Evolutionary conservation across 2,329 filamentous ascomycete genomes (phyloP), one percentile per base, ranked within the genome.

Genomic region (Emmonsia crescens): DNA sequence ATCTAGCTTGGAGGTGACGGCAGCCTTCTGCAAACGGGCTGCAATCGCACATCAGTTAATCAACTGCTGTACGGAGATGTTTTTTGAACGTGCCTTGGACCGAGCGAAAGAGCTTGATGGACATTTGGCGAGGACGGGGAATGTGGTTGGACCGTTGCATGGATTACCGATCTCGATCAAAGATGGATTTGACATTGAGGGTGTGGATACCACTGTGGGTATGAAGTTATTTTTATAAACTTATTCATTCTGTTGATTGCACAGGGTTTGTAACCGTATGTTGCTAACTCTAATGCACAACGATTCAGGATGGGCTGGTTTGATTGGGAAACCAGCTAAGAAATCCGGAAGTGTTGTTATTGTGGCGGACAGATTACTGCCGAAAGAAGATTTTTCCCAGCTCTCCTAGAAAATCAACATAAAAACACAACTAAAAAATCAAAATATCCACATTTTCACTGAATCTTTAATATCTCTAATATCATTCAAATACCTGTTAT

Each of bases 121-220:
- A 16, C 49, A 67, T 60, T 61, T 60, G 56, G 64, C 55, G 49
- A 59, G 31, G 56, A 65, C 60, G 10, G 67, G 68, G 9, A 65
- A 67, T 44, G 55, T 63, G 2, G 42, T 67, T 48, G 68, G 68
- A 4, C 69, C 69, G 19, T 62, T 70, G 56, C 68, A 70, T 55
- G 69, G 68, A 38, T 63, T 71, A 36, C 68, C 68, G 2, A 62
- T 70, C 52, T 69, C 67, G 54, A 51, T 71, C 33, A 70, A 72
- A 57, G 71, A 71, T 48, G 38, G 44, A 5, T 51, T 61, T 31
- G 44, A 55, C 3, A 40, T 61, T 55, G 31, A 62, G 46, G 59
- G 42, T n/a, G 40, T 54, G 16, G 52, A 52, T 27, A 40, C 46
- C 24, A 60, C 44, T 31, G 42, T 57, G 38, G 60, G 52, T 33